Base-by-base conservation (phyloP, 78 protist species). In the Corallochytrium limacisporum region DNA sequence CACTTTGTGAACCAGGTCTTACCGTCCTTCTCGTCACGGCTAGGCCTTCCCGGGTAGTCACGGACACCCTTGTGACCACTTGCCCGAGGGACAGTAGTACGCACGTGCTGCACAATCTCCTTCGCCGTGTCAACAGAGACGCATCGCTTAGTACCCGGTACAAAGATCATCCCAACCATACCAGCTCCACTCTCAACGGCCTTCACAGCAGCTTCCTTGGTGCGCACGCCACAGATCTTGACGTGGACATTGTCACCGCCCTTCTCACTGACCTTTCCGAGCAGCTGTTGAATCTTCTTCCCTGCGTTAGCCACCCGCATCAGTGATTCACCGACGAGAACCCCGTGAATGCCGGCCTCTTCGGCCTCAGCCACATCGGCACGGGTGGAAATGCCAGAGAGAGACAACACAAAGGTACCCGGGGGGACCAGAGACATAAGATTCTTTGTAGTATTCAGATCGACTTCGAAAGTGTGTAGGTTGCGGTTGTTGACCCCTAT, bases 401-500 rank as follows among this genome's bases (percentile, higher is more conserved):
- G 78, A 1, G 78, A 56, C 1, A 29, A 1, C 29, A 77, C 8
- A 3, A 68, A 16, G 1, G 24, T 24, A 57, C 24, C 43, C 3
- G 0, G 55, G 54, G 51, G 61, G 18, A 28, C 54, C 15, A 12
- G 46, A 8, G 63, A 20, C 33, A 57, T n/a, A 28, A 6, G 15
- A 13, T 18, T 24, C 37, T 24, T 33, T 3, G 66, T 4, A 29
- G 65, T 32, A 40, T 9, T 29, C n/a, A 38, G 62, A 4, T 53
- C 53, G 15, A 57, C 63, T 57, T 37, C 44, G 1, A 57, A 57
- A 37, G 26, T 39, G 39, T 20, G 26, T 39, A 57, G 63, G 32
- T 57, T 57, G 10, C 63, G 56, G 65, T 81, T 81, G 71, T 81
- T 81, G 42, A 81, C 63, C 56, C 86, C 86, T 38, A 81, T 70